Base-by-base conservation (phyloP, 2,329 filamentous ascomycete species). In the Neonectria sp. region DNA sequence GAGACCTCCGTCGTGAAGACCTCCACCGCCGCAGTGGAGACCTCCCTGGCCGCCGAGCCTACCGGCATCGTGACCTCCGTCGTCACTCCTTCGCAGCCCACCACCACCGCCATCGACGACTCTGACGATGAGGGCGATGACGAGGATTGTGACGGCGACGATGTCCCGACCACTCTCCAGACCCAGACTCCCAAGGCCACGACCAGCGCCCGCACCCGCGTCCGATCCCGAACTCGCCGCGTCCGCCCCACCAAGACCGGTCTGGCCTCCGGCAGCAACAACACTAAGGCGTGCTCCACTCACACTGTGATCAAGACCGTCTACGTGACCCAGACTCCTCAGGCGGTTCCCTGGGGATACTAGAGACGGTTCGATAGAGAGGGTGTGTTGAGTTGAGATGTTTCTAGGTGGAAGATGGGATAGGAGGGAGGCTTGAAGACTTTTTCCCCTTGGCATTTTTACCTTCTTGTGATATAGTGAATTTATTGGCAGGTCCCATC, bases 321-420 rank as follows among this genome's bases (percentile, higher is more conserved):
- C 62, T 75, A 75, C 35, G 73, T 75, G 51, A 75, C 73, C 60
- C 68, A 71, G 9, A 73, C 71, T 25, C 37, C 61, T 29, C 29
- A 65, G 37, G 51, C 57, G 4, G 13, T 55, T 27, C 55, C 27
- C 35, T 37, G 65, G 49, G 48, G 53, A 43, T 66, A 64, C 57
- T 69, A 69, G 45, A 25, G 29, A 63, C 45, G 15, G 45, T 7
- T 25, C 4, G 43, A 27, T 15, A 35, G n/a, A 40, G 4, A 55
- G 13, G 27, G n/a, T 37, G 35, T 31, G 8, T 17, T 24, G 43
- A 29, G 55, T 7, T 46, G 29, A 45, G 31, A 31, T 49, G 21
- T 33, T 52, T 45, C 6, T 35, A 17, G 56, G 48, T 43, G 52
- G 33, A 58, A 31, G 49, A 52, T 27, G 55, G 37, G 56, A 37